Evolutionary conservation across 2,329 filamentous ascomycete species (phyloP).

Genomic region (Thelonectria discophora): DNA sequence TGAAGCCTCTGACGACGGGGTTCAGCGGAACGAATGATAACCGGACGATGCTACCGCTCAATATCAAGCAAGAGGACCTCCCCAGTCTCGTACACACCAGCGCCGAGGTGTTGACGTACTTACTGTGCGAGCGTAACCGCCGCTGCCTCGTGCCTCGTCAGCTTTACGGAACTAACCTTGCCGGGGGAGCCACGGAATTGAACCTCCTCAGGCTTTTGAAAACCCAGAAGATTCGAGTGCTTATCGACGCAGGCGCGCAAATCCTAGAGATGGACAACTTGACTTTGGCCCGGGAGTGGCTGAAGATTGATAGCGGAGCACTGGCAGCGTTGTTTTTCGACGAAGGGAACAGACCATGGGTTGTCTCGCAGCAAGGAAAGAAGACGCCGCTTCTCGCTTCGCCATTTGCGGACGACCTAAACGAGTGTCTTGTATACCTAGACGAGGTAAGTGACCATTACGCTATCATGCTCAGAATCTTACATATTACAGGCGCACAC

Average conservation of each 20-base stretch:
- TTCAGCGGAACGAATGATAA: slow-evolving; percentile 80
- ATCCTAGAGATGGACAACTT: slow-evolving; percentile 68
- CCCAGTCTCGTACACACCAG: slow-evolving; percentile 66
- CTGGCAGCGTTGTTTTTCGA: slow-evolving; percentile 53
- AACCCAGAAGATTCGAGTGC: slow-evolving; percentile 53
- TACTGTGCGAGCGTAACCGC: slow-evolving; percentile 63
- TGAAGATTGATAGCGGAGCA: slow-evolving; percentile 53
- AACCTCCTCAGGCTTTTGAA: slow-evolving; percentile 11
- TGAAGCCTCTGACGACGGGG: slow-evolving; percentile 63
- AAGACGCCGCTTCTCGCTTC: slow-evolving; percentile 57
- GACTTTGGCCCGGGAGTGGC: slow-evolving; percentile 59
- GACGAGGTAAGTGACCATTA: slow-evolving; percentile 60
- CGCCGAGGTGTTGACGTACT: slow-evolving; percentile 68
- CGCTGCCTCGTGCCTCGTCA: slow-evolving; percentile 51
- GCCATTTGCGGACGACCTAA: slow-evolving; percentile 60
- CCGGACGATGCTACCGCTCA: slow-evolving; percentile 66
- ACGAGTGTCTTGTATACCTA: slow-evolving; percentile 63
- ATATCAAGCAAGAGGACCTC: slow-evolving; percentile 69
- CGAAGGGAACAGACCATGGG: slow-evolving; percentile 19
- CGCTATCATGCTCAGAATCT: slow-evolving; percentile 41
- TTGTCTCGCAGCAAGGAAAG: slow-evolving; percentile 4
- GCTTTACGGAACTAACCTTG: slow-evolving; percentile 47
- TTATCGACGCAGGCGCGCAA: slow-evolving; percentile 71
- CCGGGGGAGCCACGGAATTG: slow-evolving; percentile 47
- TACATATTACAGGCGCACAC: slow-evolving; percentile 54